These are phyloP conservation scores for Parietaria judaica DNA, from an alignment of 306 rosid genomes.

Conservation along the genomic window DNA sequence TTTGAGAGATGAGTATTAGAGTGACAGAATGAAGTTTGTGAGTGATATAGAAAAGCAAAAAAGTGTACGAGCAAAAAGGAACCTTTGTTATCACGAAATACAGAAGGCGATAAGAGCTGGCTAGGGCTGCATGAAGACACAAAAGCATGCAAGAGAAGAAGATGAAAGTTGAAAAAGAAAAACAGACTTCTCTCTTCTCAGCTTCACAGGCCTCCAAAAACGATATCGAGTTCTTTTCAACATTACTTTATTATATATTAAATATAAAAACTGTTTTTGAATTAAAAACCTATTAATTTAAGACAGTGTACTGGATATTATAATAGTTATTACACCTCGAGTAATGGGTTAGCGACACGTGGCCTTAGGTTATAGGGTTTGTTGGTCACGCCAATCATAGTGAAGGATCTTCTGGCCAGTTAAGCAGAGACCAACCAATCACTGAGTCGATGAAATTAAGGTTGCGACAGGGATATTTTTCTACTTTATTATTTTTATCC, in stretches of 20 bases:
- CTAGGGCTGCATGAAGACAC: background rate
- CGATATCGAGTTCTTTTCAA: background rate
- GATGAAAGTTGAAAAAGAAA: background rate
- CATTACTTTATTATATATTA: background rate
- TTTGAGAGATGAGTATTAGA: background rate
- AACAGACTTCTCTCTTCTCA: constrained; percentile 19
- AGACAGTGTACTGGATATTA: background rate
- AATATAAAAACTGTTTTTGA: background rate
- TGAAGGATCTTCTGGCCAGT: constrained; percentile 24
- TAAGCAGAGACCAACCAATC: constrained; percentile 29
- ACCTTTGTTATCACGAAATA: background rate
- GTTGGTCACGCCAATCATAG: constrained; percentile 23
- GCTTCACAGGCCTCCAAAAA: background rate
- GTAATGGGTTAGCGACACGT: constrained; percentile 15
- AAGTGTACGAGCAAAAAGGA: constrained; percentile 34
- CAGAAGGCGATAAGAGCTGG: background rate
- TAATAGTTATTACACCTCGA: constrained; percentile 15
- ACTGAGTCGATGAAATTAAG: constrained; percentile 28
- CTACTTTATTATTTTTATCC: no score
- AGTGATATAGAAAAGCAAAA: background rate
- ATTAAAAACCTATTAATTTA: background rate
- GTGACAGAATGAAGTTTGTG: background rate
- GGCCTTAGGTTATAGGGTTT: background rate
- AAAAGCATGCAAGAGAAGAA: no score
- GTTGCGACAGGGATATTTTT: constrained; percentile 11